Conservation (phyloP, 345 rosid genomes). For the Salix caprea region DNA sequence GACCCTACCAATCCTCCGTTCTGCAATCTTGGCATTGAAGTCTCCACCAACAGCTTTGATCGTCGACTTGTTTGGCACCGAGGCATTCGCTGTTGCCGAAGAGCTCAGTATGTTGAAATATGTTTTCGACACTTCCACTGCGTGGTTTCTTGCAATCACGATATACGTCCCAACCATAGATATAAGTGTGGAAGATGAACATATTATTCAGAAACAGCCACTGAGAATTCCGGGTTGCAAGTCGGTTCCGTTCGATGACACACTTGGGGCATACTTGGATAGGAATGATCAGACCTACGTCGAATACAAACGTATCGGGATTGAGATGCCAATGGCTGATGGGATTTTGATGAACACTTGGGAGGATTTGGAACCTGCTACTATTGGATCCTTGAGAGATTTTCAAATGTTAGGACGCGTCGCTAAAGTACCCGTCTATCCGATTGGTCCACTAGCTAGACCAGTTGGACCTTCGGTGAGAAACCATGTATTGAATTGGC, state of each 20-base stretch:
- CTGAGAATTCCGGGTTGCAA: constrained; percentile 50
- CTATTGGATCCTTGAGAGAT: constrained; percentile 36
- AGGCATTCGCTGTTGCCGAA: not conserved
- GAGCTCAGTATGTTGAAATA: constrained; percentile 9
- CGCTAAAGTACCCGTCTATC: constrained; percentile 33
- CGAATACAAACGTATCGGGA: constrained; percentile 14
- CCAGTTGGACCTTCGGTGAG: not conserved
- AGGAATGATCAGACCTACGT: not conserved
- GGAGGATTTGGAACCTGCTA: constrained; percentile 37
- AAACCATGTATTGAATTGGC: constrained; percentile 29
- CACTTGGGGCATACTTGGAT: not conserved
- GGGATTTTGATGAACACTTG: constrained; percentile 59
- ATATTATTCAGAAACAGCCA: constrained; percentile 18
- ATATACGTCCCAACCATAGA: constrained; percentile 37
- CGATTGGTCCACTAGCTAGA: constrained; percentile 43
- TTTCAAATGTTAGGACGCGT: constrained; percentile 8
- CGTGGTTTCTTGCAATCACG: constrained; percentile 34
- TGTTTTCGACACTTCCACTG: constrained; percentile 1
- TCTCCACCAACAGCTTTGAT: not conserved
- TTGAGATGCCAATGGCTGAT: constrained; percentile 27
- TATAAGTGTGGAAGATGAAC: constrained; percentile 23
- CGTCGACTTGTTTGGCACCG: constrained; percentile 12
- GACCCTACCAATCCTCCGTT: not conserved
- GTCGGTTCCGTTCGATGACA: constrained; percentile 25
- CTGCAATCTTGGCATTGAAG: not conserved